Conservation (phyloP, 2,329 filamentous ascomycete species). For the Xylariaceae sp. region DNA sequence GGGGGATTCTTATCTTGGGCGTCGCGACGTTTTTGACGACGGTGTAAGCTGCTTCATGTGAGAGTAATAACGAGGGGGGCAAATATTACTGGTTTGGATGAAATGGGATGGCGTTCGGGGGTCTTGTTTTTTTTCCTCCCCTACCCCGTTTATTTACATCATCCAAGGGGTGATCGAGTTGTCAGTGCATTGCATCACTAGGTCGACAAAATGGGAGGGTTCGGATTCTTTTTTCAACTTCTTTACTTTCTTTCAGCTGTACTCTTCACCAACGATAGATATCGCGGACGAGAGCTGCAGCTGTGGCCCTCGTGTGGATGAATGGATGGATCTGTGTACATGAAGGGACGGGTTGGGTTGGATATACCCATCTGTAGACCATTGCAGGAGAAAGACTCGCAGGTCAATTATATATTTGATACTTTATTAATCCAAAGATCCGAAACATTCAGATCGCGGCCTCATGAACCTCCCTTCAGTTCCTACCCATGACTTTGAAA, state of each 20-base stretch:
- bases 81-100: no score
- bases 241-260: no score
- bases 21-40: no score
- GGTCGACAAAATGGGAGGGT: neutral
- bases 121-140: neutral
- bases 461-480: no score
- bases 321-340: no score
- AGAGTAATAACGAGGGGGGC: no score
- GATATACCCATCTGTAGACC: constrained; percentile 11
- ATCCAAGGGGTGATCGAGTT: neutral
- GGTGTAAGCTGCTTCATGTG: no score
- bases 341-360: constrained; percentile 6
- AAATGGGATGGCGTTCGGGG: neutral
- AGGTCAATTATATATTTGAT: neutral
- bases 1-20: no score
- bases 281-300: no score
- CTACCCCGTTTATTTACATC: neutral
- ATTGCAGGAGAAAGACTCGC: neutral
- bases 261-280: no score
- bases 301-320: no score
- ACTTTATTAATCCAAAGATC: neutral
- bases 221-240: neutral
- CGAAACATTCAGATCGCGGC: neutral
- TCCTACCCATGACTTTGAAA: no score
- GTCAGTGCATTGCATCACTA: neutral